Percentiles rank a stretch among this genome's conserved stretches.
These are phyloP conservation scores for Fonsecaea erecta DNA, from an alignment of 2,329 filamentous ascomycete genomes.

Conservation along the genomic window DNA sequence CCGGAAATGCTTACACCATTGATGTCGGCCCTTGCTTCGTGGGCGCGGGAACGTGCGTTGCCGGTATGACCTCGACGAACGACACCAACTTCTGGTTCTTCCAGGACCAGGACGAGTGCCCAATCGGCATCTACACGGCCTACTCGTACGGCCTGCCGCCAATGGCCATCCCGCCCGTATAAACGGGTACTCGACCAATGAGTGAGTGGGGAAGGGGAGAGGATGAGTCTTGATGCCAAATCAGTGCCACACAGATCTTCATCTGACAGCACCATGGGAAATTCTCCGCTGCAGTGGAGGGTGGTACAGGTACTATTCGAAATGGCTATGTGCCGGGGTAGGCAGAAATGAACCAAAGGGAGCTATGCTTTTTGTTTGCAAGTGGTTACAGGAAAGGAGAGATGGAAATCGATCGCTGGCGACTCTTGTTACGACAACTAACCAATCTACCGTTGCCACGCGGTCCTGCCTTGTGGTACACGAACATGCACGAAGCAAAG, in stretches of 20 bases:
- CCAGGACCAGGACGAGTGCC: conserved; percentile 62
- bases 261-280: no score
- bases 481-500: no score
- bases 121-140: conserved; percentile 37
- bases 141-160: conserved; percentile 37
- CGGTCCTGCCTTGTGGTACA: background rate
- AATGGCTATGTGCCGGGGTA: background rate
- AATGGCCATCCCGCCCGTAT: conserved; percentile 3
- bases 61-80: conserved; percentile 48
- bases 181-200: background rate
- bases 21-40: conserved; percentile 39
- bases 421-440: background rate
- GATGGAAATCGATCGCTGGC: background rate
- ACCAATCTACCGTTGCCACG: background rate
- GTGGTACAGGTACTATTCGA: background rate
- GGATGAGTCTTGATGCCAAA: no score
- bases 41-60: conserved; percentile 36
- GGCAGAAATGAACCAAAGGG: background rate
- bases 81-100: conserved; percentile 65
- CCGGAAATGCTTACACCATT: conserved; percentile 61
- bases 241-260: no score
- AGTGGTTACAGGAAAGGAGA: background rate
- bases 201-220: background rate
- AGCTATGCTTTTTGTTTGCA: background rate
- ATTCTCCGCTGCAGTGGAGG: background rate